phyloP scores from a whole-genome alignment of 495 filamentous ascomycete species.

The Letharia lupina region DNA sequence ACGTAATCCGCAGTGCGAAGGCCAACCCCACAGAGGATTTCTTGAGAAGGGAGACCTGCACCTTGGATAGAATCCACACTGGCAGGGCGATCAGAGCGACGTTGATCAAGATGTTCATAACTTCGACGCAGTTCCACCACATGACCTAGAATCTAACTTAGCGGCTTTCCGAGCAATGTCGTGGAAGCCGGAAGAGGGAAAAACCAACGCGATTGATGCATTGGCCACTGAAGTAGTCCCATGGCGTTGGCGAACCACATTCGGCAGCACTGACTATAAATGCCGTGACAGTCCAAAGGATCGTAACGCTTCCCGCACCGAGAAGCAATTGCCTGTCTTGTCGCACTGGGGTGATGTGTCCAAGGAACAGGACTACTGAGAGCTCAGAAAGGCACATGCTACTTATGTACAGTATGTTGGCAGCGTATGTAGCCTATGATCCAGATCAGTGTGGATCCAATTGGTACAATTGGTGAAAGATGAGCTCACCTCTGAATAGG shows the following conservation, averaged over 20 bases:
- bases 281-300: constrained; percentile 9
- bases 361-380: constrained; percentile 28
- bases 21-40: constrained; percentile 29
- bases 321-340: constrained; percentile 24
- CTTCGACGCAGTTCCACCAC: constrained; percentile 35
- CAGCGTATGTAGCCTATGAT: constrained; percentile 26
- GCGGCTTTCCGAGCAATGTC: too few relatives aligned
- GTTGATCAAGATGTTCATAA: constrained; percentile 39
- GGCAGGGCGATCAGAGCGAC: constrained; percentile 34
- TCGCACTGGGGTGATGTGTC: constrained; percentile 27
- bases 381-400: constrained; percentile 28
- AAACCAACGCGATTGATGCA: constrained; percentile 2
- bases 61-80: constrained; percentile 30
- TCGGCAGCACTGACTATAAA: neutral
- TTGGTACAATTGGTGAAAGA: neutral
- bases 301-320: constrained; percentile 2
- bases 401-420: constrained; percentile 27
- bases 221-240: neutral
- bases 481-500: neutral
- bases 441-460: neutral
- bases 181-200: neutral
- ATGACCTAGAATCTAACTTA: constrained; percentile 14
- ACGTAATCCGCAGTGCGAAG: constrained; percentile 35
- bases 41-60: constrained; percentile 31
- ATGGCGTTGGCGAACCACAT: neutral